Evolutionary conservation across 164 flowering plant species (phyloP), one percentile per base, ranked within the genome.

Genomic region (Paratinospora sagittata): DNA sequence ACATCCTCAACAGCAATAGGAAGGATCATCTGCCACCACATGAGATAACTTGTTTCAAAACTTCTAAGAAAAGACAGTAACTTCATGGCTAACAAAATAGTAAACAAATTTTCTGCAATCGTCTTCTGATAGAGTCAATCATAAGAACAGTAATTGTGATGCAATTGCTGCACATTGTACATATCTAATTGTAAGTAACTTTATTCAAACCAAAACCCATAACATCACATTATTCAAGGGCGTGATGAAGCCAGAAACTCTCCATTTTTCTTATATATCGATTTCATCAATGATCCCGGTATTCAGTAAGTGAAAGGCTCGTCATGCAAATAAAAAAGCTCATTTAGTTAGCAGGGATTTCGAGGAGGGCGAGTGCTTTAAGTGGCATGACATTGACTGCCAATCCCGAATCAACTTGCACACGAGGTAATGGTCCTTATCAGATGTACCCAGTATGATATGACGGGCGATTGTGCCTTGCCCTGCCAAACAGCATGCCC

Each of bases 1-100:
- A 95, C 99, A 84, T 92, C 99, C 77, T 95, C 99, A 63, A 92
- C 99, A 16, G 98, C 96, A 80, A 95, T 88, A 9, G 98, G 97
- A 80, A 90, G 96, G 76, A 90, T 73, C 99, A 96, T 96, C 99
- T 96, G 91, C 81, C 68, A 80, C 61, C 67, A 76, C 34, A 81
- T 52, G 61, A n/a, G 39, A 55, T 55, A 55, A 79, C 73, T 64
- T 62, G 10, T 30, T 52, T 65, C 47, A 65, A 49, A 8, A 8
- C 66, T 63, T 8, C 3, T 57, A 62, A 65, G 23, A 34, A 52
- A 24, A 69, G 60, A 65, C 8, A 68, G 12, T 19, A 8, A 45
- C 16, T 43, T 64, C 21, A 21, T 45, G 34, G n/a, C 0, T 17
- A 47, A 67, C 8, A 6, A n/a, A n/a, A 43, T 8, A 41, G 17